Base-by-base conservation (phyloP, 1,284 basidiomycete genomes). In the Boletellus deceptivus region DNA sequence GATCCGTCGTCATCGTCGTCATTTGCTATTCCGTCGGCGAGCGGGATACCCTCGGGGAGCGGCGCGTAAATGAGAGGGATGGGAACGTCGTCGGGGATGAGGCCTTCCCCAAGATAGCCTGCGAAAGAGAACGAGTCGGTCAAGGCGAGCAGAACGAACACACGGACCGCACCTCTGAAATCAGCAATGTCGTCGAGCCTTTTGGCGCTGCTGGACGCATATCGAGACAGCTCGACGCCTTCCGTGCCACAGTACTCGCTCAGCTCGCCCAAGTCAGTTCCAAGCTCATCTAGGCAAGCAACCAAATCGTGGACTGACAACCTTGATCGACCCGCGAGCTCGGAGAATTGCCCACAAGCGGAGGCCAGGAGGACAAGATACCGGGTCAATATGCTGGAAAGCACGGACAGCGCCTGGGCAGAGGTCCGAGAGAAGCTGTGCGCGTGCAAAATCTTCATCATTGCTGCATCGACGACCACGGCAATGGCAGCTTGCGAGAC, bases 361-460 rank as follows among this genome's bases (percentile, higher is more conserved):
- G 76, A 71, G 2, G 84, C 72, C 14, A 89, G 71, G 24, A 89
- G 73, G 14, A 76, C 59, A 48, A 90, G 70, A 65, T 90, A 91
- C 48, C 85, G 81, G 38, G 84, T 75, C 54, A 91, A 76, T 55
- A 90, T 72, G 66, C 86, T 86, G 10, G 86, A 84, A 44, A 91
- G 75, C 17, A 85, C 77, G 34, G 78, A 70, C 13, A 82, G 75
- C 5, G 89, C 87, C 59, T 85, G 83, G 1, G 80, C 70, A 6
- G 88, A 91, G 0, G 87, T 78, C 40, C 86, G 78, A 43, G 84
- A 80, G 69, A 91, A 91, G 53, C 76, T 77, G 58, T 89, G 80
- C 0, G 86, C 83, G 58, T 91, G 87, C 10, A 91, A 75, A 18
- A 85, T 84, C 52, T 83, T 79, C 59, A 83, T 75, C 1, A 80